phyloP scores from a whole-genome alignment of 352 stramenopile species.

The Phytophthora idaei region DNA sequence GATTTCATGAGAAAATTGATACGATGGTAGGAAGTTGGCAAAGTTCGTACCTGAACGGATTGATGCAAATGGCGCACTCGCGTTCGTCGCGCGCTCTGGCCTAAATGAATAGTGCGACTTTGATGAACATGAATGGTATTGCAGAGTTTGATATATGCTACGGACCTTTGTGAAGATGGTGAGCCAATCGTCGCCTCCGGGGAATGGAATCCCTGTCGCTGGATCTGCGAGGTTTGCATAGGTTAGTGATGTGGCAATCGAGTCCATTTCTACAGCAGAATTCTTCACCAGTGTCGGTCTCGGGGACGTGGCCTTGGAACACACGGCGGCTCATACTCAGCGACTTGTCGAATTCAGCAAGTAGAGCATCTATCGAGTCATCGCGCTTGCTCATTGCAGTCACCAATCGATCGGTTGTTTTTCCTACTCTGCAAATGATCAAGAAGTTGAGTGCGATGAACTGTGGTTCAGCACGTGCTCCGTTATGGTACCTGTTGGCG shows the following conservation, averaged over 20 bases:
- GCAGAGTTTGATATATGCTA: not conserved
- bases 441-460: not conserved
- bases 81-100: conserved; percentile 48
- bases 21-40: not conserved
- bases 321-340: conserved; percentile 68
- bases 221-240: not conserved
- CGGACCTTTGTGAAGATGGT: conserved; percentile 45
- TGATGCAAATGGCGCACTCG: conserved; percentile 88
- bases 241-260: not conserved
- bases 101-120: conserved; percentile 20
- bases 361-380: conserved; percentile 85
- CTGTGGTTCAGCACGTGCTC: not conserved
- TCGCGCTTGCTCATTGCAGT: conserved; percentile 61
- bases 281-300: conserved; percentile 41
- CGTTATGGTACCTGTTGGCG: conserved; percentile 50
- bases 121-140: not conserved
- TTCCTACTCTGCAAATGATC: conserved; percentile 45
- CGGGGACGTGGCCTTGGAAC: conserved; percentile 47
- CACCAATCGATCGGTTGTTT: conserved; percentile 64
- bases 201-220: not conserved
- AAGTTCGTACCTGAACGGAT: conserved; percentile 54
- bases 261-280: not conserved
- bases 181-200: conserved; percentile 42
- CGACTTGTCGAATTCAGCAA: conserved; percentile 77
- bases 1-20: not conserved